Conservation (phyloP, 2,329 filamentous ascomycete genomes). For the Rhynchosporium secalis region DNA sequence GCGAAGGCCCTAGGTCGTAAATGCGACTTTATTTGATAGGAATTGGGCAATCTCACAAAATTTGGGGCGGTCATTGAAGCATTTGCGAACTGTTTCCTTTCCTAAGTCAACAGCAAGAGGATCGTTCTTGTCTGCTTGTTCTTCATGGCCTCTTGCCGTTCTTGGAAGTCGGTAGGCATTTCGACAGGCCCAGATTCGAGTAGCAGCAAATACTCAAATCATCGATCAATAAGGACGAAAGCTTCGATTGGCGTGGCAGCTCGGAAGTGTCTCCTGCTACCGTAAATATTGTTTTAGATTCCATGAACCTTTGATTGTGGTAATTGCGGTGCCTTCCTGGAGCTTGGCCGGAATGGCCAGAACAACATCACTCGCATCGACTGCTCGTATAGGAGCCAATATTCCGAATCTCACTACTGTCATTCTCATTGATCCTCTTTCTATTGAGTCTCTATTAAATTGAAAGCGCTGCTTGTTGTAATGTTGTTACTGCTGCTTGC, state of each 20-base stretch:
- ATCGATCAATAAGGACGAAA: background rate
- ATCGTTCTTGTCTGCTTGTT: too few relatives aligned
- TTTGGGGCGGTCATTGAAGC: too few relatives aligned
- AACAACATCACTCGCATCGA: background rate
- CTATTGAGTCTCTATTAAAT: background rate
- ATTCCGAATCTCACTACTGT: background rate
- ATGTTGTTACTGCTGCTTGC: background rate
- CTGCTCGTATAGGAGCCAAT: background rate
- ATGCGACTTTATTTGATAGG: too few relatives aligned
- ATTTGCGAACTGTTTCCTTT: too few relatives aligned
- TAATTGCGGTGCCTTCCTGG: background rate
- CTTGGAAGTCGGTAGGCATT: background rate
- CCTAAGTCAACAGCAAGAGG: too few relatives aligned
- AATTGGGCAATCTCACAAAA: too few relatives aligned
- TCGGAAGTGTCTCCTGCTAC: background rate
- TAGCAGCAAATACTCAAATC: background rate
- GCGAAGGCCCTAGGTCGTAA: too few relatives aligned
- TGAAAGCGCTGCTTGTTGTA: background rate
- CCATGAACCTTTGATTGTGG: background rate
- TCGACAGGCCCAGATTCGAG: background rate
- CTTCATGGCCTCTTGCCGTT: too few relatives aligned
- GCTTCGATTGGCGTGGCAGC: background rate
- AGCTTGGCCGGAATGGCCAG: background rate
- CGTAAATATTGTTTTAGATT: background rate
- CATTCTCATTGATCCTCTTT: background rate